A percentile compares a stretch with the other conserved stretches of the same genome.
phyloP scores from a whole-genome alignment of 108 stramenopile genomes.

The Fistulifera solaris region DNA sequence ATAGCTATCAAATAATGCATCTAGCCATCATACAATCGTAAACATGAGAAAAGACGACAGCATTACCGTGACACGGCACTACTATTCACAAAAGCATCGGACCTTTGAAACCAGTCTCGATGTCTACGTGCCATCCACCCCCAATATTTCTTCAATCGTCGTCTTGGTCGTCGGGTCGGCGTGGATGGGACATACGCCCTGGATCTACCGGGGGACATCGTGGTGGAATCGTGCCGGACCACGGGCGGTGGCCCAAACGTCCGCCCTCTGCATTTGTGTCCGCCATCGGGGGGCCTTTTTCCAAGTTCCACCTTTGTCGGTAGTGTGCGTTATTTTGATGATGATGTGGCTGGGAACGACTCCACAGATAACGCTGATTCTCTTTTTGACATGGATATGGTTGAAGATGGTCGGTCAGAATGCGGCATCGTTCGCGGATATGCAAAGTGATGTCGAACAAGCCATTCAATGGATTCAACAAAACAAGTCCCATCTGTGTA shows the following conservation, averaged over 20 bases:
- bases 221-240: constrained; percentile 68
- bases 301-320: constrained; percentile 9
- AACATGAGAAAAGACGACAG: background rate
- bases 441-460: constrained; percentile 48
- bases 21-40: background rate
- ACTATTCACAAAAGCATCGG: background rate
- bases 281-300: constrained; percentile 58
- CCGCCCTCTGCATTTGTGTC: constrained; percentile 41
- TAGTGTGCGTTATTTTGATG: background rate
- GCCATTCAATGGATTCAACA: constrained; percentile 36
- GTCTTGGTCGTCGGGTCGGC: constrained; percentile 57
- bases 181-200: constrained; percentile 47
- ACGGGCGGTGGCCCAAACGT: constrained; percentile 27
- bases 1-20: too few species aligned
- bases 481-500: constrained; percentile 11
- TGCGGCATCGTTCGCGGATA: constrained; percentile 41
- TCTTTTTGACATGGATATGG: background rate
- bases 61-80: background rate
- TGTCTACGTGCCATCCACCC: constrained; percentile 34
- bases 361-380: too few species aligned
- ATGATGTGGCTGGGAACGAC: too few species aligned
- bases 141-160: constrained; percentile 17
- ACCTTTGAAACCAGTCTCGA: constrained; percentile 52
- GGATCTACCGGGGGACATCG: constrained; percentile 33
- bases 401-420: constrained; percentile 18